Conservation (phyloP, 768 basidiomycete genomes). For the Boletus pseudo-olivaceus region DNA sequence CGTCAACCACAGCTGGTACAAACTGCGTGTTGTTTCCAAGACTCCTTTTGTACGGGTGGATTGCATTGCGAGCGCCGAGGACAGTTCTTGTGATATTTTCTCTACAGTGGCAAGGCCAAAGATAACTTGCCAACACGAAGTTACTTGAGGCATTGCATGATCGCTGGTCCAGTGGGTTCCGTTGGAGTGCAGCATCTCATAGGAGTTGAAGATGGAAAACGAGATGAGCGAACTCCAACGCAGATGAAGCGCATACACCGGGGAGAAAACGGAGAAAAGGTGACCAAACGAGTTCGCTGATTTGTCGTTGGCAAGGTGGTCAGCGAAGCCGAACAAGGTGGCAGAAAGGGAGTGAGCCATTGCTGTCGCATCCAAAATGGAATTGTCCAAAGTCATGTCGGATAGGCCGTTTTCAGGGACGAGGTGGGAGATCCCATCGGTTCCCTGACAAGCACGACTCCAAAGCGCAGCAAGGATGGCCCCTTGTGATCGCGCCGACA, state of each 20-base stretch:
- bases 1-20: conserved; percentile 44
- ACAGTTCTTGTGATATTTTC: conserved; percentile 16
- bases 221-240: conserved; percentile 45
- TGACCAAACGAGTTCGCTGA: not conserved
- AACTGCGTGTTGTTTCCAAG: conserved; percentile 27
- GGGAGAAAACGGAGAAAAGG: conserved; percentile 28
- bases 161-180: not conserved
- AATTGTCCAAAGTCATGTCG: not conserved
- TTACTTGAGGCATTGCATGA: conserved; percentile 2
- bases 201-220: conserved; percentile 33
- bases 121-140: conserved; percentile 38
- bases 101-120: conserved; percentile 41
- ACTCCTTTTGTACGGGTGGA: conserved; percentile 8
- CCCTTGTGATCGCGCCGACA: conserved; percentile 30
- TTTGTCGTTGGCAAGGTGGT: not conserved
- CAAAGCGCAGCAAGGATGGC: conserved; percentile 36
- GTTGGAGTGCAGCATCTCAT: not conserved
- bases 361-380: conserved; percentile 4
- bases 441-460: conserved; percentile 27
- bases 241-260: conserved; percentile 24
- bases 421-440: not conserved
- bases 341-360: conserved; percentile 15
- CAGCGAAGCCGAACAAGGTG: conserved; percentile 4
- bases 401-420: not conserved
- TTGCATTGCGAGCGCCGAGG: not conserved